These are phyloP conservation scores for Fusarium sp. DNA, from an alignment of 2,329 filamentous ascomycete species.

Conservation along the genomic window DNA sequence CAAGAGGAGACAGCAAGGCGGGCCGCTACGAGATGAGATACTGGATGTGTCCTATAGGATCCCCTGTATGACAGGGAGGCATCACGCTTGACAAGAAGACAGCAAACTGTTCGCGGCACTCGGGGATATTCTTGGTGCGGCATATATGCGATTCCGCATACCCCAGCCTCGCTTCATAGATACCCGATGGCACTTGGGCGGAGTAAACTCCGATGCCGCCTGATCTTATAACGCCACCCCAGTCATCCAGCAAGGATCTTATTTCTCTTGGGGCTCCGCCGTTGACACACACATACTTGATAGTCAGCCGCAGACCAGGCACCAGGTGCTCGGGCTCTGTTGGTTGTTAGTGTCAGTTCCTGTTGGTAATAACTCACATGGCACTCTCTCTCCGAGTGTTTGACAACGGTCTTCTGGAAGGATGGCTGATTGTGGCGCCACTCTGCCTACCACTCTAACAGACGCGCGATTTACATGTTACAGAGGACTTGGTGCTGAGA, in stretches of 20 bases:
- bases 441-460: not conserved
- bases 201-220: not conserved
- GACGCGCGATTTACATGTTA: not conserved
- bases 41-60: not conserved
- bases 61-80: not conserved
- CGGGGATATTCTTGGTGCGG: not conserved
- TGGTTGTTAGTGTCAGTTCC: not conserved
- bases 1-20: not conserved
- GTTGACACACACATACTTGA: not conserved
- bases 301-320: conserved; percentile 1
- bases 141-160: not conserved
- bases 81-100: not conserved
- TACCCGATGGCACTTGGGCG: not conserved
- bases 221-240: not conserved
- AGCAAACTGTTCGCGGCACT: not conserved
- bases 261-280: not conserved
- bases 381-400: not conserved
- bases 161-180: conserved; percentile 3
- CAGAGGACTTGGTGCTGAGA: not conserved
- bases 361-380: not conserved
- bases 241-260: not conserved
- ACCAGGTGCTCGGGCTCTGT: not conserved
- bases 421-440: not conserved
- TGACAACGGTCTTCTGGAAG: conserved; percentile 6
- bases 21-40: not conserved